A percentile compares a stretch with the other conserved stretches of the same genome.
Evolutionary conservation across 2,329 filamentous ascomycete species (phyloP).

Genomic region (Fusarium sp.): DNA sequence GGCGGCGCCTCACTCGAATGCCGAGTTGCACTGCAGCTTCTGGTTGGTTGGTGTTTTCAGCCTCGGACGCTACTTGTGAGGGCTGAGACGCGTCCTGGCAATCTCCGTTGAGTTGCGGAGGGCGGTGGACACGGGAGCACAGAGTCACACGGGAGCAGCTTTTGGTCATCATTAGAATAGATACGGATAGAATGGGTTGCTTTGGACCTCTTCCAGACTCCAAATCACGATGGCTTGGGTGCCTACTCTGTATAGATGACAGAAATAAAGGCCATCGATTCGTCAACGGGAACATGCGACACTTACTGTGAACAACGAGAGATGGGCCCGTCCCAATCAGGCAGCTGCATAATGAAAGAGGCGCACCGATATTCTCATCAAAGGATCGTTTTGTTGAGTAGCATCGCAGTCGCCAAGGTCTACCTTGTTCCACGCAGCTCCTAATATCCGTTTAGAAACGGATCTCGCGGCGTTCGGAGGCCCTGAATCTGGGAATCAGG

Average conservation of each 20-base stretch:
- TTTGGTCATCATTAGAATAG: background rate
- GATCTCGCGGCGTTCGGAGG: background rate
- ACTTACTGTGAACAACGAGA: background rate
- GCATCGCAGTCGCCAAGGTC: background rate
- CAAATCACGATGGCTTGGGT: too few relatives aligned
- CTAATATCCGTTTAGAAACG: background rate
- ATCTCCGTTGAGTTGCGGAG: conserved; percentile 4
- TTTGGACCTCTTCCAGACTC: background rate
- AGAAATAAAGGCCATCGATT: background rate
- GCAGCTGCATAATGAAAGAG: background rate
- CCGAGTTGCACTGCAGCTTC: background rate
- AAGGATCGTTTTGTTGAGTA: background rate
- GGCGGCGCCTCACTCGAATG: background rate
- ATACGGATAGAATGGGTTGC: background rate
- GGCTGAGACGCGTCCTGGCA: background rate
- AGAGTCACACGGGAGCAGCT: background rate
- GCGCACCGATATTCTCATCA: background rate
- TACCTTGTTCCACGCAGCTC: background rate
- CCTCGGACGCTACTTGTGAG: background rate
- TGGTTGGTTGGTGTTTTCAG: background rate
- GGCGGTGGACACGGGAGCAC: background rate
- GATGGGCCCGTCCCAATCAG: background rate
- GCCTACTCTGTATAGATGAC: too few relatives aligned
- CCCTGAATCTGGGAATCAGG: background rate
- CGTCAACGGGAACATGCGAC: background rate